Base-by-base conservation (phyloP, 2,329 filamentous ascomycete genomes). In the Cytospora piceicola region DNA sequence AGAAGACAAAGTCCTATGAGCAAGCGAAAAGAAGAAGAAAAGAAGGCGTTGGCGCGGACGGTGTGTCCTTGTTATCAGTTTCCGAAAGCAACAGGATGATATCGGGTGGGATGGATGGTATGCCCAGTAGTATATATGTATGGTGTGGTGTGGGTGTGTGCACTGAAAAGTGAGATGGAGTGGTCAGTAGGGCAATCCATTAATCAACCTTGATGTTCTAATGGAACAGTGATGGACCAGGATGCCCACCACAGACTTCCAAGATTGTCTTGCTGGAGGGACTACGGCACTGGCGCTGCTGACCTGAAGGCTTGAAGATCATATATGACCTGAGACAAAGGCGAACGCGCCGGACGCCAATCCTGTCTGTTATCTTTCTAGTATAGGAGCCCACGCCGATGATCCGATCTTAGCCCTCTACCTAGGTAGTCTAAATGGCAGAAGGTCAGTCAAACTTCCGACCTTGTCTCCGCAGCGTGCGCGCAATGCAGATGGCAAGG, bases 311-410 rank as follows among this genome's bases (percentile, higher is more conserved):
- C 46, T 20, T 49, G 61, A 57, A 57, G 53, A 57, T 63, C 53
- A 63, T 57, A 63, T 63, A 63, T 63, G 61, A 63, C 61, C 53
- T 42, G 46, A 49, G 46, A 49, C 46, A 49, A 15, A 36, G n/a
- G n/a, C n/a, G 39, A 57, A 51, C 22, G 22, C 42, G 53, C 39
- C 15, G n/a, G 46, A 42, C 8, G 15, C 17, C 39, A 42, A 42
- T 42, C 15, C 8, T 9, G 39, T 42, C 39, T n/a, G 52, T 34
- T 57, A 27, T 39, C 42, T 39, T 32, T 53, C 53, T 29, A 49
- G 39, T 36, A 29, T 22, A 52, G 29, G 29, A 39, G 29, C n/a
- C 42, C 53, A 63, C 39, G 22, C 60, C 42, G 53, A 57, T 57
- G 61, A 51, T 63, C 53, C 53, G 61, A 36, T 63, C 39, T 52